Evolutionary conservation across 805 yeast species (phyloP), one percentile per base, ranked within the genome.

Genomic region (Kodamaea jinghongensis): DNA sequence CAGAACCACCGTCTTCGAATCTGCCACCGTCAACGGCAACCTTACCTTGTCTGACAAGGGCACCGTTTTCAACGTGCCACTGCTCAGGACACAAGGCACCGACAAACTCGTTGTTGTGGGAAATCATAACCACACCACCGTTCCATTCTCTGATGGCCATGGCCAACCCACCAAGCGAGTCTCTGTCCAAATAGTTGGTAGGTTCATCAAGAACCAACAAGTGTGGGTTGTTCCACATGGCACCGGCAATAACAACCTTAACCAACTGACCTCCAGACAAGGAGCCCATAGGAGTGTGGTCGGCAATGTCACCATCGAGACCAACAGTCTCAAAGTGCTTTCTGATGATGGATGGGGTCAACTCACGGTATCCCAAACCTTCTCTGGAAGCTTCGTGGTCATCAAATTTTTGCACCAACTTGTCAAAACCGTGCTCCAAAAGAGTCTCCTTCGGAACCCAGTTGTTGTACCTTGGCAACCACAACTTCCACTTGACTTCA

Each of bases 211-310:
- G 76, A 31, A 91, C 99, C 48, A 91, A 77, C 65, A 91, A 78
- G 65, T 91, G 99, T 13, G 99, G 99, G 61, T 91, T 93, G 70
- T 93, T 91, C 99, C 99, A 91, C 93, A 91, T 91, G 49, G 98
- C 97, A 68, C 98, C 99, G 10, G 98, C 98, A 71, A 91, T 91
- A 45, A 91, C 99, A 48, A 91, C 98, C 68, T 91, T 91, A 45
- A 91, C 99, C 61, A 91, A 77, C 71, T 91, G 99, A 56, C 99
- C 99, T 62, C 99, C 99, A 17, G 97, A 89, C 48, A 91, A 74
- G 5, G 96, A 87, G 16, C 98, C 97, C 78, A 91, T 72, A 39
- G 96, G 96, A 13, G 97, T 91, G 65, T 91, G 98, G 65, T 93
- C 96, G 28, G 98, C 98, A 69, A 91, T 90, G 58, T 91, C 99